These are phyloP conservation scores for Dothideomycetidae sp. DNA, from an alignment of 2,329 filamentous ascomycete genomes.

Conservation along the genomic window DNA sequence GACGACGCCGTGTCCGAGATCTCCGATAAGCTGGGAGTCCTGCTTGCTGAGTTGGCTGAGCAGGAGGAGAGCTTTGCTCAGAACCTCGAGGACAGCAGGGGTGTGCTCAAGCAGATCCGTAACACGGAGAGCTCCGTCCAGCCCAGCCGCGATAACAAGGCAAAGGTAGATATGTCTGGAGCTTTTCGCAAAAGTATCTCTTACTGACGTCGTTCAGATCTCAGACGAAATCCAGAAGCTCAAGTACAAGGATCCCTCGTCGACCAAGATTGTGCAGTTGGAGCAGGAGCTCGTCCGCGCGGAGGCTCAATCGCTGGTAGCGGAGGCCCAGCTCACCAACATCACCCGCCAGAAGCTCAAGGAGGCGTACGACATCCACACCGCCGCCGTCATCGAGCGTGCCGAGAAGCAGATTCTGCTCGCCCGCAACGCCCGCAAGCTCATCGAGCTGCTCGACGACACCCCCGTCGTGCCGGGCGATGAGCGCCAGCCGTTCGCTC, in stretches of 20 bases:
- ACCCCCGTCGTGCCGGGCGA: slow-evolving; percentile 81
- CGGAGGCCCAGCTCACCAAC: slow-evolving; percentile 91
- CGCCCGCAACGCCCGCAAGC: slow-evolving; percentile 73
- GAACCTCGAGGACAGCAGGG: slow-evolving; percentile 71
- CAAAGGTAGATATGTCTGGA: too few relatives aligned
- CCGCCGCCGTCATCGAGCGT: slow-evolving; percentile 82
- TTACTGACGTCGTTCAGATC: too few relatives aligned
- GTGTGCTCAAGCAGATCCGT: slow-evolving; percentile 74
- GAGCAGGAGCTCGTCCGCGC: slow-evolving; percentile 95
- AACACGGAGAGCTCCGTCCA: slow-evolving; percentile 94
- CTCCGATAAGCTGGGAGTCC: slow-evolving; percentile 86
- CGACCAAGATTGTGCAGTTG: slow-evolving; percentile 62
- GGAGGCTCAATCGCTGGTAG: slow-evolving; percentile 89
- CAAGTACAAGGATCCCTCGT: slow-evolving; percentile 84
- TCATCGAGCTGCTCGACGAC: slow-evolving; percentile 78
- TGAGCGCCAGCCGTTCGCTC: slow-evolving; percentile 51
- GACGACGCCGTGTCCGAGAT: slow-evolving; percentile 82
- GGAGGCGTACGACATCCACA: slow-evolving; percentile 80
- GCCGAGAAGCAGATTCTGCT: slow-evolving; percentile 95
- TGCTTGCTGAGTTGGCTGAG: slow-evolving; percentile 84
- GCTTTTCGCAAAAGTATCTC: too few relatives aligned
- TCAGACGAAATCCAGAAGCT: slow-evolving; percentile 82
- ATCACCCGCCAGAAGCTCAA: slow-evolving; percentile 92
- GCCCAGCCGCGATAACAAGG: slow-evolving; percentile 74
- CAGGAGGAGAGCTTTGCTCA: slow-evolving; percentile 84